Evolutionary conservation across 2,329 filamentous ascomycete genomes (phyloP).

Genomic region (Diaporthe aspalathi): DNA sequence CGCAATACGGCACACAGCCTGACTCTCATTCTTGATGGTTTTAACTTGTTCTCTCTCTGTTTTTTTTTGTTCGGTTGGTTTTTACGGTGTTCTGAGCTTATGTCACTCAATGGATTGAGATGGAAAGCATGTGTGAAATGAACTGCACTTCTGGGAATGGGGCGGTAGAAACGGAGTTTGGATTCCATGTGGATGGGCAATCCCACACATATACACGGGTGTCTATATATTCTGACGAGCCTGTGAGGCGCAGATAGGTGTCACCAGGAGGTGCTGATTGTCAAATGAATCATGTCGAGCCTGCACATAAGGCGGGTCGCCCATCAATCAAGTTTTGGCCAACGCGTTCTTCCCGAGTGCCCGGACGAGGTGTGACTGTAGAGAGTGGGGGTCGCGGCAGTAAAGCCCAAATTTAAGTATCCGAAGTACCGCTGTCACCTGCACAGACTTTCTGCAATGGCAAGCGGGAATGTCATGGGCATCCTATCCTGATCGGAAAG

Average conservation of each 20-base stretch:
- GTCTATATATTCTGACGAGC: slow-evolving; percentile 26
- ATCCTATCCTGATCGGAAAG: neutral
- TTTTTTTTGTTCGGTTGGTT: neutral
- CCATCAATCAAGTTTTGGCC: neutral
- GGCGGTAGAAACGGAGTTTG: slow-evolving; percentile 28
- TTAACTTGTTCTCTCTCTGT: neutral
- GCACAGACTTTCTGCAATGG: slow-evolving; percentile 25
- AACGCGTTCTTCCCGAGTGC: neutral
- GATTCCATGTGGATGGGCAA: slow-evolving; percentile 1
- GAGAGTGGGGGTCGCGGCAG: neutral
- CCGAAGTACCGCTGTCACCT: slow-evolving; percentile 4
- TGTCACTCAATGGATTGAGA: neutral
- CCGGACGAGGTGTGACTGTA: neutral
- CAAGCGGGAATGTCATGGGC: slow-evolving; percentile 6
- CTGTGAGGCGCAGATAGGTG: slow-evolving; percentile 14
- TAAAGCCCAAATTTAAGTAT: neutral
- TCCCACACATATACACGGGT: slow-evolving; percentile 12
- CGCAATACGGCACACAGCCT: slow-evolving; percentile 10
- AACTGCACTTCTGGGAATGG: neutral
- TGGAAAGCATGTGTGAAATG: slow-evolving; percentile 15
- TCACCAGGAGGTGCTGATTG: neutral
- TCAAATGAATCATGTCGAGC: neutral
- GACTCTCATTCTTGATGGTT: slow-evolving; percentile 14
- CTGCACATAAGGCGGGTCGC: slow-evolving; percentile 19
- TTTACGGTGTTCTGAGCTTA: slow-evolving; percentile 10